Evolutionary conservation across 805 yeast species (phyloP).

Genomic region (Teunomyces aglyptinius): DNA sequence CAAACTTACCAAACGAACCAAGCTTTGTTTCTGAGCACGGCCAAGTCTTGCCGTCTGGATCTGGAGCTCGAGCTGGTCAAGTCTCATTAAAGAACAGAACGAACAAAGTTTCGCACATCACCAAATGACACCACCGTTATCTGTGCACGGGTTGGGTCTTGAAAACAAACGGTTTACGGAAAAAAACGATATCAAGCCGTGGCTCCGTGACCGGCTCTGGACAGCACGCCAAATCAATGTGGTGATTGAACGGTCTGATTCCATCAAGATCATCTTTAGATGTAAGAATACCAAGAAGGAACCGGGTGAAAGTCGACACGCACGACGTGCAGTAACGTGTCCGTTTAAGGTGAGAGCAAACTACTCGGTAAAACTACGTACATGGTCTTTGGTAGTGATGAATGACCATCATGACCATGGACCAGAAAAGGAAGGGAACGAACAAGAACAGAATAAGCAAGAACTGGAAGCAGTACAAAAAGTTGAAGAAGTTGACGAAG

Average conservation of each 20-base stretch:
- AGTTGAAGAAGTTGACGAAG: no score
- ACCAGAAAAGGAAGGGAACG: not conserved
- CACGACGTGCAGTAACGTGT: slow-evolving; percentile 38
- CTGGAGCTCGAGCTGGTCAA: slow-evolving; percentile 4
- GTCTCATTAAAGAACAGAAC: not conserved
- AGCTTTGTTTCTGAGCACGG: slow-evolving; percentile 12
- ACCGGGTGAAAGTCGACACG: slow-evolving; percentile 16
- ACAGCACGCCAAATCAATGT: slow-evolving; percentile 50
- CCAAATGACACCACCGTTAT: not conserved
- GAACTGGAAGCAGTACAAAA: not conserved
- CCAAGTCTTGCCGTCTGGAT: not conserved
- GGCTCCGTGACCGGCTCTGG: slow-evolving; percentile 49
- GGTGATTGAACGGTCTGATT: slow-evolving; percentile 63
- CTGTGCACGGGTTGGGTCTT: slow-evolving; percentile 17
- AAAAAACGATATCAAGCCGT: slow-evolving; percentile 56
- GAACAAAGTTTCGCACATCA: not conserved
- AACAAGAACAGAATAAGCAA: not conserved
- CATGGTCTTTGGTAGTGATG: slow-evolving; percentile 62
- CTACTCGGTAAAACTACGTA: slow-evolving; percentile 47
- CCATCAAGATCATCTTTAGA: slow-evolving; percentile 57
- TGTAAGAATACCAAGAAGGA: slow-evolving; percentile 43
- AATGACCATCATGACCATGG: slow-evolving; percentile 59
- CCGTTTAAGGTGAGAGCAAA: slow-evolving; percentile 69
- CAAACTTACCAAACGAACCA: slow-evolving; percentile 6
- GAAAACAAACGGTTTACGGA: slow-evolving; percentile 26